Evolutionary conservation across 1,284 basidiomycete species (phyloP), one percentile per base, ranked within the genome.

Genomic region (Amylostereum areolatum): DNA sequence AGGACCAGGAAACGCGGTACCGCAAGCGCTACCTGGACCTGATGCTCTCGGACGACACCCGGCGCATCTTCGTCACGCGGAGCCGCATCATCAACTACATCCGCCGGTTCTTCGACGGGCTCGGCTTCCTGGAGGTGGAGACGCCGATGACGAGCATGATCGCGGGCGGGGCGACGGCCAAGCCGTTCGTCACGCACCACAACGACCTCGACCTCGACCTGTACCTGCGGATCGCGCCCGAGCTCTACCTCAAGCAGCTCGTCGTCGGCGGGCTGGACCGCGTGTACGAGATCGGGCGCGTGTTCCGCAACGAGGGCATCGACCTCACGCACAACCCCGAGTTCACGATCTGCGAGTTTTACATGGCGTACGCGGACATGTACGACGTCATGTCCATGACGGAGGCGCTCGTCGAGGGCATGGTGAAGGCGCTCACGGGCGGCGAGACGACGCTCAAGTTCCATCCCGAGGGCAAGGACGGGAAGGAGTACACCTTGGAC

Each of bases 341-440:
- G 66, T 96, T 97, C 74, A 92, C 92, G 24, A 97, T 98, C 70
- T 99, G 96, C 80, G 96, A 99, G 74, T 99, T 99, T 72, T 99
- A 99, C 69, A 99, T 99, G 96, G 96, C 96, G 29, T 99, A 98
- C 64, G 96, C 96, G 55, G 96, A 99, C 70, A 97, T 97, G 93
- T 91, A 95, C 75, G 97, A 99, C 66, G 57, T 99, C 53, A 98
- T 99, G 96, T 95, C 98, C 52, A 80, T 99, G 57, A 99, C 96
- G 34, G 97, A 99, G 72, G 73, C 74, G 43, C 78, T 99, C 75
- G 69, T 98, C 36, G 91, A 94, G 62, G 92, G 95, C 4, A 73
- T 99, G 66, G 96, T 98, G 65, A 91, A 89, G 79, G 82, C 80
- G 59, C 70, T 99, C 49, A 97, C 83, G 0, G 81, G 84, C 42